Conservation (phyloP, 306 rosid genomes). For the Psophocarpus tetragonolobus region DNA sequence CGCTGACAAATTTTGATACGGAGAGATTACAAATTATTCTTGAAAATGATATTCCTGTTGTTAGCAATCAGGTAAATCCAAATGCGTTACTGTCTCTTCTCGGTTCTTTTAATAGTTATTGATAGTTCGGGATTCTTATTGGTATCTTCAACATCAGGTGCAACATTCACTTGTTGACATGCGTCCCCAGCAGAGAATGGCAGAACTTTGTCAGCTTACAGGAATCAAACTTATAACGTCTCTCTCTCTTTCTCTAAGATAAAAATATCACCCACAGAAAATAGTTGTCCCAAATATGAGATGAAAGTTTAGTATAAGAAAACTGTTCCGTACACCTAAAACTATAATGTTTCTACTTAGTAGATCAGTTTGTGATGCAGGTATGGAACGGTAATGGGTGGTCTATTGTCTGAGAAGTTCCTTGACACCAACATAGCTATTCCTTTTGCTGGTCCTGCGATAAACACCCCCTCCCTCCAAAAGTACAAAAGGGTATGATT, state of each 20-base stretch:
- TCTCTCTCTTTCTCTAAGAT: slow-evolving; percentile 32
- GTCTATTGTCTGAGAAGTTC: slow-evolving; percentile 89
- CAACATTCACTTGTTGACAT: slow-evolving; percentile 90
- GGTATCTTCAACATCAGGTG: slow-evolving; percentile 54
- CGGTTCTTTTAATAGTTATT: neutral
- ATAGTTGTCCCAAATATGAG: slow-evolving; percentile 8
- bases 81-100: slow-evolving; percentile 9
- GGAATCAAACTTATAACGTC: slow-evolving; percentile 98
- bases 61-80: slow-evolving; percentile 86
- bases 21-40: slow-evolving; percentile 86
- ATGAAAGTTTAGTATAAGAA: neutral
- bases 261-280: neutral
- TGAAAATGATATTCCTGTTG: slow-evolving; percentile 89
- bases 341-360: neutral
- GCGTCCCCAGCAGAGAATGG: slow-evolving; percentile 96
- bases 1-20: slow-evolving; percentile 89
- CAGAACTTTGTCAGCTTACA: slow-evolving; percentile 83
- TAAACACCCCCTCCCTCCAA: slow-evolving; percentile 94
- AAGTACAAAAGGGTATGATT: slow-evolving; percentile 84
- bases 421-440: slow-evolving; percentile 80
- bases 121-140: neutral
- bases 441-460: slow-evolving; percentile 85
- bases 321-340: too few species aligned
- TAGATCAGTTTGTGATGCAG: slow-evolving; percentile 52
- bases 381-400: slow-evolving; percentile 97